Percentiles rank a stretch among this genome's conserved stretches.
These are phyloP conservation scores for Fraxinus velutina DNA, from an alignment of 305 asterid genomes.

Conservation along the genomic window DNA sequence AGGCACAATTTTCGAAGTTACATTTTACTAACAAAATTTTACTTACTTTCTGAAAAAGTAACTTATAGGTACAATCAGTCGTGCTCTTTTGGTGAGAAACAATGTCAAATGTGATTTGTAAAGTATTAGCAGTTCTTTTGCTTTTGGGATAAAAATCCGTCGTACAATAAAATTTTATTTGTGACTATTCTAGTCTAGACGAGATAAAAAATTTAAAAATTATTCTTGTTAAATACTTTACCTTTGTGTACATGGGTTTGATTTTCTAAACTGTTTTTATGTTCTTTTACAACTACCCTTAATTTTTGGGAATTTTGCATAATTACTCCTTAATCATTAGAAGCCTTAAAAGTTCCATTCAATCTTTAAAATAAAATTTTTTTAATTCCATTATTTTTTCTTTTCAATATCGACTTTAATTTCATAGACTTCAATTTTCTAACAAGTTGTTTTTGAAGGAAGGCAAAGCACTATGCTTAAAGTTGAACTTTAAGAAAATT, in stretches of 20 bases:
- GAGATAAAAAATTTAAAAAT: too few relatives aligned
- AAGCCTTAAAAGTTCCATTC: neutral
- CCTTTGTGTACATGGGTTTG: neutral
- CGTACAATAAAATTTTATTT: too few relatives aligned
- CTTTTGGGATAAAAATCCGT: too few relatives aligned
- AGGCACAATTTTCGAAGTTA: neutral
- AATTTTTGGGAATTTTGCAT: neutral
- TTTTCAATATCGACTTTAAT: neutral
- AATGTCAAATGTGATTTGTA: neutral
- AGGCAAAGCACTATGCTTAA: neutral
- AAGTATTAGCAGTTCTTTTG: too few relatives aligned
- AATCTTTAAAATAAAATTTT: neutral
- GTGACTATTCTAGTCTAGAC: too few relatives aligned
- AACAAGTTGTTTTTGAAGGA: neutral
- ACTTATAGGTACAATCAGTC: neutral
- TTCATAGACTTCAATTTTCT: neutral
- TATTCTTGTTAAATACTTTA: neutral
- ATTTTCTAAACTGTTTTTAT: neutral
- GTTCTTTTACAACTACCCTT: neutral
- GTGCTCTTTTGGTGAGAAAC: neutral
- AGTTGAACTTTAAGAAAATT: too few relatives aligned
- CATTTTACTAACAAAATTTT: neutral
- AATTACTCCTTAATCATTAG: neutral
- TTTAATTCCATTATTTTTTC: neutral
- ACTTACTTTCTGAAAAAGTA: neutral